Percentiles rank a stretch among this genome's conserved stretches.
phyloP scores from a whole-genome alignment of 2,329 filamentous ascomycete species.

The Magnaporthiopsis poae region DNA sequence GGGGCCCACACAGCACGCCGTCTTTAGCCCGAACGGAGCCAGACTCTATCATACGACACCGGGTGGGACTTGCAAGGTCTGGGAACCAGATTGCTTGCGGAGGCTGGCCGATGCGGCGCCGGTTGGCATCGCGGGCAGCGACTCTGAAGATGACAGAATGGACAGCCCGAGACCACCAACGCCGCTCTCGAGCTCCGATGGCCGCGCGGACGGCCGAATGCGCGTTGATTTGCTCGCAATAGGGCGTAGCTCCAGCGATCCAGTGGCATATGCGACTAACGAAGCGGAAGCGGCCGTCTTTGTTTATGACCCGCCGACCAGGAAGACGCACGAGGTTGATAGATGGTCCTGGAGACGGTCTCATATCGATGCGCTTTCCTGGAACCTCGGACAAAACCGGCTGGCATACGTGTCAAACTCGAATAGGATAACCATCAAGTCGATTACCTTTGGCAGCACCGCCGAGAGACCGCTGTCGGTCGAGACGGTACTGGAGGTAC shows the following conservation, averaged over 20 bases:
- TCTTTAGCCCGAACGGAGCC: slow-evolving; percentile 15
- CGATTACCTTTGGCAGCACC: background rate
- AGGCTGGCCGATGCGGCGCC: slow-evolving; percentile 10
- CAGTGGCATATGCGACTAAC: background rate
- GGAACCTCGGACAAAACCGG: no score
- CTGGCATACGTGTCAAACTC: background rate
- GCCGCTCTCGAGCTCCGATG: background rate
- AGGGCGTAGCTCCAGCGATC: background rate
- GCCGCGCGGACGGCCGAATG: background rate
- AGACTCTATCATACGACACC: slow-evolving; percentile 15
- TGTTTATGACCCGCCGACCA: background rate
- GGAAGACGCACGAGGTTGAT: background rate
- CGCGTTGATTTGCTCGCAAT: background rate
- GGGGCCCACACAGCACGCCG: slow-evolving; percentile 1
- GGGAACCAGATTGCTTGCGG: slow-evolving; percentile 17
- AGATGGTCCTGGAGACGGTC: background rate
- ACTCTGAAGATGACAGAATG: background rate
- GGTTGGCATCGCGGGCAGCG: background rate
- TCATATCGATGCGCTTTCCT: no score
- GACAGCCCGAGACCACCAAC: background rate
- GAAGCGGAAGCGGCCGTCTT: background rate
- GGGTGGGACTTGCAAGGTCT: slow-evolving; percentile 15
- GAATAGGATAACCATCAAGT: no score
- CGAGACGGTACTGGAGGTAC: no score
- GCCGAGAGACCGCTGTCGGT: background rate